These are phyloP conservation scores for Termitomyces sp. DNA, from an alignment of 768 basidiomycete species.

Conservation along the genomic window DNA sequence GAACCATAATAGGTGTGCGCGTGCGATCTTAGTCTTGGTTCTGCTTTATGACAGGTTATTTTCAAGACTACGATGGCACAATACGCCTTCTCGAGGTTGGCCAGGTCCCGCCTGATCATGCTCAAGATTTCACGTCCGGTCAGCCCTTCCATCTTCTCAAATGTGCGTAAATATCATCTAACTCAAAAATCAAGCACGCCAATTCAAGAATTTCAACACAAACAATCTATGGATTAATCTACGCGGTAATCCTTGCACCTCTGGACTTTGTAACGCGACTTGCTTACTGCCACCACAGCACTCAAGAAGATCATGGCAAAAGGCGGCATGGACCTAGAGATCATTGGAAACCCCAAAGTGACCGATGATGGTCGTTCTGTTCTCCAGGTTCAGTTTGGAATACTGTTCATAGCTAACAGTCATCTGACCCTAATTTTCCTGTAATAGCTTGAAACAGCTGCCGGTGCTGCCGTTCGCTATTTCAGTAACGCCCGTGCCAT, in stretches of 20 bases:
- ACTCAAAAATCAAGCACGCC: conserved; percentile 34
- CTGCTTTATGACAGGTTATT: background rate
- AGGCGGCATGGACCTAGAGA: conserved; percentile 66
- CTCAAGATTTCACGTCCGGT: conserved; percentile 79
- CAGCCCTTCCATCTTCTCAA: background rate
- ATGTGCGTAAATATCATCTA: background rate
- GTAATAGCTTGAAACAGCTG: conserved; percentile 62
- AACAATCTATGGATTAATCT: conserved; percentile 57
- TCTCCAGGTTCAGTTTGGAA: conserved; percentile 39
- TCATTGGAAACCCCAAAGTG: conserved; percentile 71
- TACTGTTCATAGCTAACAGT: background rate
- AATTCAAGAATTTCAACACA: conserved; percentile 80
- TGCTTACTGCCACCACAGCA: conserved; percentile 25
- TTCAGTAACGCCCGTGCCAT: conserved; percentile 72
- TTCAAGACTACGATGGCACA: conserved; percentile 60
- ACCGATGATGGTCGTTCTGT: conserved; percentile 67
- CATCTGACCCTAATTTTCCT: background rate
- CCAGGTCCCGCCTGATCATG: conserved; percentile 75
- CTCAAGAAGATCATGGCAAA: conserved; percentile 72
- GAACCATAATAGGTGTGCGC: conserved; percentile 53
- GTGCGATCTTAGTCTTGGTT: background rate
- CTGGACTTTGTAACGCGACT: background rate
- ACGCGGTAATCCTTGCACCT: background rate
- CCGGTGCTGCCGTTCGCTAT: conserved; percentile 80
- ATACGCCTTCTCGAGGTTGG: conserved; percentile 76